Base-by-base conservation (phyloP, 1,284 basidiomycete species). In the Leccinum fallax region DNA sequence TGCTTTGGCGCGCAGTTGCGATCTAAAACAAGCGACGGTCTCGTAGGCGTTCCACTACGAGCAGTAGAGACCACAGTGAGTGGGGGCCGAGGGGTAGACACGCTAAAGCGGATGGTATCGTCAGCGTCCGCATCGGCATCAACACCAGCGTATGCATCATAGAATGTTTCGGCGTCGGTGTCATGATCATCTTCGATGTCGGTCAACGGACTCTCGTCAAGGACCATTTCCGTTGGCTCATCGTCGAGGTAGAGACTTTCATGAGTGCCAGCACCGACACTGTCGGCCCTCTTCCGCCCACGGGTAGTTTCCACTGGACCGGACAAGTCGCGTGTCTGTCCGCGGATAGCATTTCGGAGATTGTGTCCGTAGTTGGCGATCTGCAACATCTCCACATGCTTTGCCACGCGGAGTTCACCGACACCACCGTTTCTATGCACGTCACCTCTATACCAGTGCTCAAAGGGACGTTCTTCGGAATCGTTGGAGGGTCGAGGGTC, bases 361-460 rank as follows among this genome's bases (percentile, higher is more conserved):
- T 63, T 78, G 69, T 92, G 87, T 1, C 90, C 90, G 66, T 89
- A 92, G 75, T 87, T 92, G 52, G 90, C 90, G 64, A 92, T 92
- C 69, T 92, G 89, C 58, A 92, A 72, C 90, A 92, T 92, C 74
- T 92, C 90, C 72, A 86, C 80, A 63, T 86, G 81, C 67, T 81
- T 81, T 3, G 85, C 90, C 3, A 92, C 85, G 26, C 87, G 81
- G 60, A 90, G 77, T 72, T 92, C 90, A 53, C 90, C 90, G 16
- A 92, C 90, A 46, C 90, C 90, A 34, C 90, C 90, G 68, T 92
- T 92, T 49, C 90, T 81, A 8, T 89, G 86, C 3, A 90, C 82
- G 65, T 92, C 90, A 3, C 90, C 90, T 56, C 90, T 85, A 71
- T 92, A 92, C 90, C 90, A 92, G 68, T 92, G 90, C 68, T 92